These are phyloP conservation scores for Prunus yedoensis DNA, from an alignment of 331 rosid species.

Conservation along the genomic window DNA sequence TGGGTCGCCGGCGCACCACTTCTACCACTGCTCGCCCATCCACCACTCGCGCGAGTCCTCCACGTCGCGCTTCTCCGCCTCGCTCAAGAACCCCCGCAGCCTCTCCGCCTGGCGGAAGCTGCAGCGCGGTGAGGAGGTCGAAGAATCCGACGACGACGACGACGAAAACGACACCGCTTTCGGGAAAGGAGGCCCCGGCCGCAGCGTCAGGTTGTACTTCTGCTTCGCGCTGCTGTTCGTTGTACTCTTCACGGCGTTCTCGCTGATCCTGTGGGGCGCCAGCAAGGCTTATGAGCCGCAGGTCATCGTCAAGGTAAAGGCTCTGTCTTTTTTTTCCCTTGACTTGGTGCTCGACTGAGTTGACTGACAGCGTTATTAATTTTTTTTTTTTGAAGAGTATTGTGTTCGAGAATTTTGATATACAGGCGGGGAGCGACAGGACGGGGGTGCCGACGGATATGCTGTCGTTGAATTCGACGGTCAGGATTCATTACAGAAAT, in stretches of 20 bases:
- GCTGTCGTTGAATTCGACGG: constrained; percentile 85
- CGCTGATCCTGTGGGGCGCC: constrained; percentile 84
- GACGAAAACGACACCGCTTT: constrained; percentile 19
- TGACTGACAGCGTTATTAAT: not conserved
- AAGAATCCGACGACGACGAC: constrained; percentile 21
- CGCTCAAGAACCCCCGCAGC: constrained; percentile 57
- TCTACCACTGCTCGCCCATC: constrained; percentile 74
- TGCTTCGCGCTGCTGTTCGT: constrained; percentile 54
- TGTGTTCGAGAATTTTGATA: constrained; percentile 60
- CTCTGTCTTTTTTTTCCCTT: not conserved
- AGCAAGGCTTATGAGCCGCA: constrained; percentile 66
- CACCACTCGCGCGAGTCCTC: constrained; percentile 98
- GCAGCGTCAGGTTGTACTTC: constrained; percentile 46
- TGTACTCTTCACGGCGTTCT: constrained; percentile 53
- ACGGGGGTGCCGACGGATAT: constrained; percentile 78
- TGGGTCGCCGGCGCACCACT: constrained; percentile 66
- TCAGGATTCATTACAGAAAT: constrained; percentile 61
- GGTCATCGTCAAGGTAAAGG: constrained; percentile 52
- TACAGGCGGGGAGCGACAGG: constrained; percentile 78
- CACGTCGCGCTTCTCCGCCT: constrained; percentile 85
- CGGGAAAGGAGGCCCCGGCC: constrained; percentile 19
- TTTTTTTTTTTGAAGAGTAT: constrained; percentile 42
- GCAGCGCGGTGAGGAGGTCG: constrained; percentile 23
- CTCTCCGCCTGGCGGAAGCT: constrained; percentile 59
- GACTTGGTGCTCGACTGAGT: not conserved